Conservation (phyloP, 2,329 filamentous ascomycete genomes). For the Trichoderma gracile region DNA sequence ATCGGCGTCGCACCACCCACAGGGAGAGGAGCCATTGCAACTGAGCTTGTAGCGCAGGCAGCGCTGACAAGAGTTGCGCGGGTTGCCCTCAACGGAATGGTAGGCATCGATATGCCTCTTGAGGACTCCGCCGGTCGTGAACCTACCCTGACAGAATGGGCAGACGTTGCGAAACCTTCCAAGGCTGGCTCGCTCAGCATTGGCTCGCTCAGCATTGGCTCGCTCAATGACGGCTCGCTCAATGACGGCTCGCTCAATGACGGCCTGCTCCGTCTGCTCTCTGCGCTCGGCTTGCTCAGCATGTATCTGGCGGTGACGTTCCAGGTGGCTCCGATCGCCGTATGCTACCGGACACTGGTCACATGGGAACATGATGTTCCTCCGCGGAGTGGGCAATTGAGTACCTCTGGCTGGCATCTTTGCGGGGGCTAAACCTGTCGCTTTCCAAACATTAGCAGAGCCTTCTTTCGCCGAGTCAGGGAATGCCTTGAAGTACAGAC, state of each 20-base stretch:
- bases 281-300: not conserved
- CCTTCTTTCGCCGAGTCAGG: not conserved
- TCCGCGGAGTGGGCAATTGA: not conserved
- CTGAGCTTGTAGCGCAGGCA: constrained; percentile 35
- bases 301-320: constrained; percentile 36
- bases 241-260: constrained; percentile 22
- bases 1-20: constrained; percentile 28
- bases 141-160: constrained; percentile 30
- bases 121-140: constrained; percentile 34
- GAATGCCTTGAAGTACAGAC: not conserved
- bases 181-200: not conserved
- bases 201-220: too few relatives aligned
- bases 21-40: constrained; percentile 33
- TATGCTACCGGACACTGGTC: constrained; percentile 30
- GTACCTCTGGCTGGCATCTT: not conserved
- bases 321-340: constrained; percentile 32
- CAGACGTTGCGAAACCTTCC: constrained; percentile 27
- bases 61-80: constrained; percentile 30
- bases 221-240: constrained; percentile 15
- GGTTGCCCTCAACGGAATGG: constrained; percentile 30
- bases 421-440: not conserved
- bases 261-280: constrained; percentile 22
- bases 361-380: constrained; percentile 28
- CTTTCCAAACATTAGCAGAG: not conserved
- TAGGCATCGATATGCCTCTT: constrained; percentile 27